These are phyloP conservation scores for Glutinoglossum americanum DNA, from an alignment of 495 filamentous ascomycete genomes.

Conservation along the genomic window DNA sequence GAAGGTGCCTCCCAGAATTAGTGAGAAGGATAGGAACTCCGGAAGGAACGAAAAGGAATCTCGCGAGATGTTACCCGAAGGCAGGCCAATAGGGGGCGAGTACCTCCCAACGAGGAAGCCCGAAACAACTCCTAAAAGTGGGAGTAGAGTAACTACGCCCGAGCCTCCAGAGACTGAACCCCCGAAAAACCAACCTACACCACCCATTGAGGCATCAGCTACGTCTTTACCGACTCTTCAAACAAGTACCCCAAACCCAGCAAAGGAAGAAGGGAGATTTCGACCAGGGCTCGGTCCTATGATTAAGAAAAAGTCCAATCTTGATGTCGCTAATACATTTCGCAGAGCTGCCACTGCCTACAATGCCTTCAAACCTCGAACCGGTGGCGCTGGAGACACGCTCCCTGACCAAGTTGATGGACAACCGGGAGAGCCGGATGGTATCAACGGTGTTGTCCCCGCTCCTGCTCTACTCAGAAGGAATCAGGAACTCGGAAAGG, in stretches of 20 bases:
- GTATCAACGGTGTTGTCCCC: slow-evolving; percentile 69
- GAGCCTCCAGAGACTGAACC: neutral
- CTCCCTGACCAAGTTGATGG: slow-evolving; percentile 9
- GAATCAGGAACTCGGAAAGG: slow-evolving; percentile 10
- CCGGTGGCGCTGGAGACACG: slow-evolving; percentile 55
- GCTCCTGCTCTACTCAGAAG: slow-evolving; percentile 29
- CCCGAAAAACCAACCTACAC: neutral
- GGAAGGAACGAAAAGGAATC: neutral
- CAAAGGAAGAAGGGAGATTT: slow-evolving; percentile 11
- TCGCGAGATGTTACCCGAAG: neutral
- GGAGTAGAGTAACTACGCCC: neutral
- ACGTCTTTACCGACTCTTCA: neutral
- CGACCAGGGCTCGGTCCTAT: slow-evolving; percentile 75
- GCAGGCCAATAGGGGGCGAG: neutral
- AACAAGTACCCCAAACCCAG: slow-evolving; percentile 16
- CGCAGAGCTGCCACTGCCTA: slow-evolving; percentile 71
- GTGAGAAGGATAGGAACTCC: neutral
- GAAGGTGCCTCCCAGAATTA: neutral
- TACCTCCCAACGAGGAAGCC: neutral
- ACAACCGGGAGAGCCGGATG: slow-evolving; percentile 50
- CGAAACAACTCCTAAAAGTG: neutral
- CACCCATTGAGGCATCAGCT: neutral
- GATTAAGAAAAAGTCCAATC: slow-evolving; percentile 57
- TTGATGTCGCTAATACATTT: slow-evolving; percentile 55
- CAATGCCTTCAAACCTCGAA: slow-evolving; percentile 62